Conservation (phyloP, 441 rosid species). For the Jatropha multifida region DNA sequence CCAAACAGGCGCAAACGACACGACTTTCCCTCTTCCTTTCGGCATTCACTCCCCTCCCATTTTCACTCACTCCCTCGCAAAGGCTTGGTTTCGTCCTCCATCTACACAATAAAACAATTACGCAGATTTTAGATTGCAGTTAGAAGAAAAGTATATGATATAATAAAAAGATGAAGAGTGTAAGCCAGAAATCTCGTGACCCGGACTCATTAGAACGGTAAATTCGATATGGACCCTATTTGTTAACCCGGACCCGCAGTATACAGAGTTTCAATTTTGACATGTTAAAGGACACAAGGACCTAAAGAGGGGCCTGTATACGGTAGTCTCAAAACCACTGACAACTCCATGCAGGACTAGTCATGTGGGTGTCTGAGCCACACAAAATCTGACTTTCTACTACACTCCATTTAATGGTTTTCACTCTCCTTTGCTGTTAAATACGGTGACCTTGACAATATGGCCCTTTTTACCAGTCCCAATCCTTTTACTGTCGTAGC, state of each 20-base stretch:
- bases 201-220: too few relatives aligned
- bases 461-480: neutral
- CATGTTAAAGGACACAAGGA: neutral
- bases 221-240: neutral
- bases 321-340: constrained; percentile 25
- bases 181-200: too few relatives aligned
- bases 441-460: constrained; percentile 1
- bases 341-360: constrained; percentile 19
- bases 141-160: too few relatives aligned
- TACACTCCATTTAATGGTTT: neutral
- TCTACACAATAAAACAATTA: too few relatives aligned
- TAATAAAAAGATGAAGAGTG: too few relatives aligned
- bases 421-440: constrained; percentile 11
- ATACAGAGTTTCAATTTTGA: neutral
- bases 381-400: neutral
- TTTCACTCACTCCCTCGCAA: too few relatives aligned
- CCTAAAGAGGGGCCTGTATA: neutral
- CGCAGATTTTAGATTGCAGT: too few relatives aligned
- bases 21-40: too few relatives aligned
- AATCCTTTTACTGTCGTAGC: constrained; percentile 2
- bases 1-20: too few relatives aligned
- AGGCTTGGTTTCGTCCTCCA: too few relatives aligned
- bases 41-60: too few relatives aligned
- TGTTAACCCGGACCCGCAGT: neutral
- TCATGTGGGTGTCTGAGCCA: constrained; percentile 25